Evolutionary conservation across 345 rosid species (phyloP).

Genomic region (Aquilaria sinensis): DNA sequence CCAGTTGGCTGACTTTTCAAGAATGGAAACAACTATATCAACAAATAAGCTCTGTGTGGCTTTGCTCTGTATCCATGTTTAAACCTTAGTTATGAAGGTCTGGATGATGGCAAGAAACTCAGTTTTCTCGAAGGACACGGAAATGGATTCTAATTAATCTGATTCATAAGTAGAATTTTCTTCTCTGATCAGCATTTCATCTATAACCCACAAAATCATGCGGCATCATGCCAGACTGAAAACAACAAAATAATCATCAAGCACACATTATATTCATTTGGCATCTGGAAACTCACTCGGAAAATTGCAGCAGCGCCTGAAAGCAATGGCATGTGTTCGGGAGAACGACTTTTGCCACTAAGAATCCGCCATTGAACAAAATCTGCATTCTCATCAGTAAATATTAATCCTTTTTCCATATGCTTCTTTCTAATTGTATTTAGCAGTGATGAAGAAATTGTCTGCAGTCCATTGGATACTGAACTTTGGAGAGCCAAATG

Average conservation of each 20-base stretch:
- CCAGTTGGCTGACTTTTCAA: no score
- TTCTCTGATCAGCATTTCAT: neutral
- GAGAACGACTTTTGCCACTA: slow-evolving; percentile 70
- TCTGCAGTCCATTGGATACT: slow-evolving; percentile 57
- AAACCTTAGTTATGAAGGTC: no score
- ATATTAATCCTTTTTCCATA: slow-evolving; percentile 56
- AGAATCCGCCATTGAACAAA: slow-evolving; percentile 70
- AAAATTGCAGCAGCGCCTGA: slow-evolving; percentile 81
- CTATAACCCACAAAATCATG: neutral
- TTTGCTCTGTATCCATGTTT: no score
- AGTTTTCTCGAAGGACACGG: neutral
- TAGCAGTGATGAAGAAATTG: slow-evolving; percentile 40
- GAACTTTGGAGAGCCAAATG: slow-evolving; percentile 48
- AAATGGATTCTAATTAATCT: neutral
- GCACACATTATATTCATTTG: neutral
- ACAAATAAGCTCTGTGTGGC: no score
- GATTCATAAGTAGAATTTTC: neutral
- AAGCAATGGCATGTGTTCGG: slow-evolving; percentile 66
- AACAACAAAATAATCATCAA: neutral
- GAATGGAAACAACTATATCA: no score
- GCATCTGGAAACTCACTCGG: slow-evolving; percentile 42
- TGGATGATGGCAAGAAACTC: no score
- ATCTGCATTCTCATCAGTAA: slow-evolving; percentile 30
- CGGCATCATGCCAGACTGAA: neutral
- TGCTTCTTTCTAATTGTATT: slow-evolving; percentile 56